Percentiles rank a stretch among this genome's conserved stretches.
Evolutionary conservation across 768 basidiomycete species (phyloP).

Genomic region (Pleurotus citrinopileatus): DNA sequence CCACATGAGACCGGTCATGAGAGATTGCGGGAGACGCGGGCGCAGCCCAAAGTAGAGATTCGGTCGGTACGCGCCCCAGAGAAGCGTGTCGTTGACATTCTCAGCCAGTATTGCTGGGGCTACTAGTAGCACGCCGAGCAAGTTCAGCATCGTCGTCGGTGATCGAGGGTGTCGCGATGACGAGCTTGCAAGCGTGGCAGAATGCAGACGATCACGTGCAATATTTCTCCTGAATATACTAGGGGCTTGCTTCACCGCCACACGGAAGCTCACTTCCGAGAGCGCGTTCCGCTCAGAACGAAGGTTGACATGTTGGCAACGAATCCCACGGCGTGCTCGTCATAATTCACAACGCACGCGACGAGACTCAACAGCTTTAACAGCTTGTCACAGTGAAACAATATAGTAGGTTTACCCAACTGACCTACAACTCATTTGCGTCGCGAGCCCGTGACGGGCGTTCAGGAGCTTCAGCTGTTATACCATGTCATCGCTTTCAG

Average conservation of each 20-base stretch:
- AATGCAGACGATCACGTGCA: neutral
- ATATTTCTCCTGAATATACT: too few species aligned
- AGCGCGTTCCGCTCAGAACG: too few species aligned
- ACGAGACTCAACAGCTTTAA: too few species aligned
- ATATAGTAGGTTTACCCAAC: too few species aligned
- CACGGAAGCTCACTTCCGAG: too few species aligned
- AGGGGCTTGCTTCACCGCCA: too few species aligned
- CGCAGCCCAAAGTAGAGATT: conserved; percentile 94
- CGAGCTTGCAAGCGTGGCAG: neutral
- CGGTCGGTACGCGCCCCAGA: conserved; percentile 89
- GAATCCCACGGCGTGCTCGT: too few species aligned
- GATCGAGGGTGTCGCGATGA: neutral
- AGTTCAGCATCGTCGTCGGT: conserved; percentile 38
- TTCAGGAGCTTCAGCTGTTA: neutral
- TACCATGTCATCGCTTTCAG: neutral
- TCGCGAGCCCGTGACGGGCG: too few species aligned
- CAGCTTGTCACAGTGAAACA: too few species aligned
- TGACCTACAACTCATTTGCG: too few species aligned
- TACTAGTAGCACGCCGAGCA: conserved; percentile 45
- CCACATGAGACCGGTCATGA: conserved; percentile 94
- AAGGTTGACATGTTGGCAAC: too few species aligned
- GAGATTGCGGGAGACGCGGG: conserved; percentile 81
- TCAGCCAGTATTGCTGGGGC: conserved; percentile 34
- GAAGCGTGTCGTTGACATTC: conserved; percentile 46
- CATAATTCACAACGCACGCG: too few species aligned